Base-by-base conservation (phyloP, 108 stramenopile species). In the Phaeodactylum tricornutum region DNA sequence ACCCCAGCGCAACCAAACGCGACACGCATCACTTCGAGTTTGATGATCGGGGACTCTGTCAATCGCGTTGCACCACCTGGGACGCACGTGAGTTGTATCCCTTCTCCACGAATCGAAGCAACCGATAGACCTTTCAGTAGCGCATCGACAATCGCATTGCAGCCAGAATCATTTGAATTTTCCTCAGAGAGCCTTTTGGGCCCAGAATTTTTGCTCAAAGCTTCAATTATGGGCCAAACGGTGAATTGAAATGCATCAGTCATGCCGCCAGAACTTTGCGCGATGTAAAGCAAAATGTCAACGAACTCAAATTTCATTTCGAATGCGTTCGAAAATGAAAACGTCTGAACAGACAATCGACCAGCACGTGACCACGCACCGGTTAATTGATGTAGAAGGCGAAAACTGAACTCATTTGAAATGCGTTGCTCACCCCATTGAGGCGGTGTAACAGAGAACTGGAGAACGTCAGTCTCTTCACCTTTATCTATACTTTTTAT, bases 41-140 rank as follows among this genome's bases (percentile, higher is more conserved):
- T 74, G 22, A 75, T 52, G 27, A 79, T 74, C 16, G 78, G 78
- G 1, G 64, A 55, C 29, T 72, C 70, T 22, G 71, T 73, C 19
- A 75, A 40, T 28, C 53, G 53, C 9, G 73, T 66, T 16, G 78
- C 73, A 29, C 73, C 73, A 30, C 73, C 63, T 11, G 78, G 78
- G n/a, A 79, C 78, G 47, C 65, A 69, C 22, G 71, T 72, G 3
- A 74, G 57, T 41, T 61, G 66, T 23, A 79, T 49, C 5, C 71
- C 71, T 42, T 60, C 59, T 6, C 66, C 41, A 26, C 53, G 43
- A 17, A 74, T 50, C 0, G 66, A 59, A 16, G 57, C 52, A 16
- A 74, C n/a, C 3, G 66, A 48, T 33, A 67, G 12, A 14, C 71
- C 65, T 22, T 43, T 43, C 41, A 61, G 70, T 8, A 71, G 6